A percentile compares a stretch with the other conserved stretches of the same genome.
These are phyloP conservation scores for Dicorynia guianensis DNA, from an alignment of 306 rosid genomes.

Conservation along the genomic window DNA sequence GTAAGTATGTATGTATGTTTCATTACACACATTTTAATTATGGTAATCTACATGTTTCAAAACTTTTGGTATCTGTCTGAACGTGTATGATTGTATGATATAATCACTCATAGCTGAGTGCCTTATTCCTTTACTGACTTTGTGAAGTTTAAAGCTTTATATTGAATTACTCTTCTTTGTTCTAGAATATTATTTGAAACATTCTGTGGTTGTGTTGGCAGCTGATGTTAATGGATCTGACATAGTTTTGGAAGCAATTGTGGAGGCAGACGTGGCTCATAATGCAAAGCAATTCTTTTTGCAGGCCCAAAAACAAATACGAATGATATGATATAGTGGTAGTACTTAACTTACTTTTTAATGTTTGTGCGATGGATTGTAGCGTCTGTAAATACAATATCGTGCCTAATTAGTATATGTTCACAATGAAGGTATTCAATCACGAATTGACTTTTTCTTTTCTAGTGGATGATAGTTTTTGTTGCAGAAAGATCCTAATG, in stretches of 20 bases:
- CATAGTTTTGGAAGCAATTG: slow-evolving; percentile 75
- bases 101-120: slow-evolving; percentile 9
- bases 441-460: background rate
- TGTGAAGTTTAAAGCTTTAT: background rate
- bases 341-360: slow-evolving; percentile 7
- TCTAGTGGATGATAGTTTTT: background rate
- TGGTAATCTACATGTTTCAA: background rate
- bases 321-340: slow-evolving; percentile 40
- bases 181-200: slow-evolving; percentile 35
- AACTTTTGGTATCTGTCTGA: slow-evolving; percentile 30
- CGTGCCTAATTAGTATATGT: background rate
- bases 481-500: no score
- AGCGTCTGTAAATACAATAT: slow-evolving; percentile 34
- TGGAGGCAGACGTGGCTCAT: slow-evolving; percentile 90
- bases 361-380: slow-evolving; percentile 15
- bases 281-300: slow-evolving; percentile 87
- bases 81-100: slow-evolving; percentile 15
- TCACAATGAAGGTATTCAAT: slow-evolving; percentile 30
- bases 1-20: no score
- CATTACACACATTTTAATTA: no score
- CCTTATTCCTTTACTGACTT: background rate
- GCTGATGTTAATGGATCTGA: slow-evolving; percentile 74
- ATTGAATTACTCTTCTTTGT: slow-evolving; percentile 21
- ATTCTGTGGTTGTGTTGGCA: slow-evolving; percentile 49
- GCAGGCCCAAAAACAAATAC: slow-evolving; percentile 64